Base-by-base conservation (phyloP, 768 basidiomycete species). In the Melanogaster broomeanus region DNA sequence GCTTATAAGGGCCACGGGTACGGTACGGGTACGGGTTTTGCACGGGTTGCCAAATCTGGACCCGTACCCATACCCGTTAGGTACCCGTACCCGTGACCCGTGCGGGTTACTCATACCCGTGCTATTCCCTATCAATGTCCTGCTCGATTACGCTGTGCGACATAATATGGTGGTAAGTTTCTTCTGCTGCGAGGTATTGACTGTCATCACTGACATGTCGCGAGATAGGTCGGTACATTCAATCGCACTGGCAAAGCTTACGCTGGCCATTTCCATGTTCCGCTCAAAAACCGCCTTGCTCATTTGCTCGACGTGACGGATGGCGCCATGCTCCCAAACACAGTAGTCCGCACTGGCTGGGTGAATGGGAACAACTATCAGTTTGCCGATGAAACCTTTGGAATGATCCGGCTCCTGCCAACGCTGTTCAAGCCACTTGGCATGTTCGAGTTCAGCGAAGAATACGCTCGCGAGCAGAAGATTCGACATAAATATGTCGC, bases 151-250 rank as follows among this genome's bases (percentile, higher is more conserved):
- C 15, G 47, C 56, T 28, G 16, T 68, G 8, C 48, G 43, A 0
- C 70, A 70, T 30, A 72, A 74, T 56, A 48, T 69, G 5, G 10
- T 22, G n/a, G 58, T 66, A 39, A 4, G 30, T 18, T 18, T 34
- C 8, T 37, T 13, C n/a, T n/a, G n/a, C n/a, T n/a, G n/a, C n/a
- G n/a, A n/a, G n/a, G n/a, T n/a, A n/a, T 34, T 34, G 41, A 4
- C 6, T 44, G 9, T 11, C 24, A 27, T 25, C 11, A 7, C 34
- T 46, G n/a, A 33, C 45, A 35, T 2, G 5, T 33, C 18, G 4
- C 16, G 41, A 12, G 11, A 24, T 22, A 65, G 47, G 63, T 62
- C 30, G 62, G 68, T 16, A 68, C 57, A 0, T 58, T 42, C 37
- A 70, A 70, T 22, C 42, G 22, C 3, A 66, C 61, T 12, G 62